Evolutionary conservation across 306 rosid genomes (phyloP).

Genomic region (Rosa lucieae): DNA sequence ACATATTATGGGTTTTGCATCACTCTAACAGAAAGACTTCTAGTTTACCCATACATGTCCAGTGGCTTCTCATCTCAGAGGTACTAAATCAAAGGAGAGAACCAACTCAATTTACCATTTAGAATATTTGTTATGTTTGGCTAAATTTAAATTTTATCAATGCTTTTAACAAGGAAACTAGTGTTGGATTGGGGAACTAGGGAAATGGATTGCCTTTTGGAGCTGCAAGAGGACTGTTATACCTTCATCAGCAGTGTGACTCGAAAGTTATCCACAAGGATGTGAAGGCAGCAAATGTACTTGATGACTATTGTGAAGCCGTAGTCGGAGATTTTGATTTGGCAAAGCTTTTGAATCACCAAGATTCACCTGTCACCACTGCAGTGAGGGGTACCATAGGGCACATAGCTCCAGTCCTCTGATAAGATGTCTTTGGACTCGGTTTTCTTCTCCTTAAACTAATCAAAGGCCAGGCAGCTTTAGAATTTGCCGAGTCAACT

Average conservation of each 20-base stretch:
- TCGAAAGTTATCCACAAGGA: constrained; percentile 93
- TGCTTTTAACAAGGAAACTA: constrained; percentile 56
- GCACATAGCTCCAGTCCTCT: constrained; percentile 94
- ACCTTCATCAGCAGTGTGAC: constrained; percentile 95
- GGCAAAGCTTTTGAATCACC: constrained; percentile 94
- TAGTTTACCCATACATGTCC: constrained; percentile 88
- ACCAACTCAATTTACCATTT: neutral
- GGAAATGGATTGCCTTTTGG: constrained; percentile 80
- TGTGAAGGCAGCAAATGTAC: constrained; percentile 92
- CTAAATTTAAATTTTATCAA: constrained; percentile 16
- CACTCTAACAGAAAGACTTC: constrained; percentile 76
- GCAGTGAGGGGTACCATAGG: constrained; percentile 96
- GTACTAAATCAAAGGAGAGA: constrained; percentile 30
- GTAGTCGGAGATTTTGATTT: constrained; percentile 95
- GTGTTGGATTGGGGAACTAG: constrained; percentile 84
- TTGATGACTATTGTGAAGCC: constrained; percentile 92
- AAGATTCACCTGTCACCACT: constrained; percentile 93
- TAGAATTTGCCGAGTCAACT: constrained; percentile 81
- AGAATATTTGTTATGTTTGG: neutral
- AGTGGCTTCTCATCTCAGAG: constrained; percentile 92
- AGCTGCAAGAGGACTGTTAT: constrained; percentile 82
- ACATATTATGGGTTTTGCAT: constrained; percentile 64
- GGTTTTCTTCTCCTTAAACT: constrained; percentile 89
- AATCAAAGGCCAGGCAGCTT: constrained; percentile 81
- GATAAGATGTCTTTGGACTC: constrained; percentile 95